Evolutionary conservation across 805 yeast species (phyloP).

Genomic region (Sugiyamaella qingdaonensis): DNA sequence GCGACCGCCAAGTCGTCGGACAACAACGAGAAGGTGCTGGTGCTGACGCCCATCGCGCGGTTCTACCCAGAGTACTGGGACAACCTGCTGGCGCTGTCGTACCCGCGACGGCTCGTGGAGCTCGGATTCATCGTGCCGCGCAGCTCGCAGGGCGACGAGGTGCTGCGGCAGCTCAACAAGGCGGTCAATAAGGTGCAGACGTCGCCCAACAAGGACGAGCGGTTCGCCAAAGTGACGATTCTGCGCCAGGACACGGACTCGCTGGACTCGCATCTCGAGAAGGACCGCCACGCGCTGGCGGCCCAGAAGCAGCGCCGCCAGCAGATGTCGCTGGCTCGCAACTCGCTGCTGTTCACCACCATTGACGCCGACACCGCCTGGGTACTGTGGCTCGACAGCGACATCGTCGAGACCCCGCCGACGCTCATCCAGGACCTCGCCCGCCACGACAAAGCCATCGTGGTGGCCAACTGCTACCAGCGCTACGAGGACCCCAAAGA

Average conservation of each 20-base stretch:
- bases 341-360: slow-evolving; percentile 84
- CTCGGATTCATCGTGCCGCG: slow-evolving; percentile 91
- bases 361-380: slow-evolving; percentile 87
- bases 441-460: slow-evolving; percentile 75
- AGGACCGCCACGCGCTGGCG: slow-evolving; percentile 81
- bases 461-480: slow-evolving; percentile 93
- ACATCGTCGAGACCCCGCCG: slow-evolving; percentile 82
- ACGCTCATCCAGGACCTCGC: slow-evolving; percentile 84
- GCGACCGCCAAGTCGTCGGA: slow-evolving; percentile 67
- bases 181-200: slow-evolving; percentile 72
- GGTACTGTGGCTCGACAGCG: slow-evolving; percentile 97
- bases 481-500: slow-evolving; percentile 61
- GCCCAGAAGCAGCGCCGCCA: slow-evolving; percentile 87
- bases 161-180: slow-evolving; percentile 63
- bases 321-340: slow-evolving; percentile 91
- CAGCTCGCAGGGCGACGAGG: slow-evolving; percentile 72
- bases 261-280: slow-evolving; percentile 68
- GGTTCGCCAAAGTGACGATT: slow-evolving; percentile 80
- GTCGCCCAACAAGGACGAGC: slow-evolving; percentile 49
- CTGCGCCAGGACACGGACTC: slow-evolving; percentile 84
- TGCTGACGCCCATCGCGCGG: slow-evolving; percentile 85
- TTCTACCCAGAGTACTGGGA: slow-evolving; percentile 87
- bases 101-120: slow-evolving; percentile 81
- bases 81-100: slow-evolving; percentile 65
- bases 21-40: slow-evolving; percentile 76